Percentiles rank a stretch among this genome's conserved stretches.
These are phyloP conservation scores for Primulina huaijiensis DNA, from an alignment of 257 asterid genomes.

Conservation along the genomic window DNA sequence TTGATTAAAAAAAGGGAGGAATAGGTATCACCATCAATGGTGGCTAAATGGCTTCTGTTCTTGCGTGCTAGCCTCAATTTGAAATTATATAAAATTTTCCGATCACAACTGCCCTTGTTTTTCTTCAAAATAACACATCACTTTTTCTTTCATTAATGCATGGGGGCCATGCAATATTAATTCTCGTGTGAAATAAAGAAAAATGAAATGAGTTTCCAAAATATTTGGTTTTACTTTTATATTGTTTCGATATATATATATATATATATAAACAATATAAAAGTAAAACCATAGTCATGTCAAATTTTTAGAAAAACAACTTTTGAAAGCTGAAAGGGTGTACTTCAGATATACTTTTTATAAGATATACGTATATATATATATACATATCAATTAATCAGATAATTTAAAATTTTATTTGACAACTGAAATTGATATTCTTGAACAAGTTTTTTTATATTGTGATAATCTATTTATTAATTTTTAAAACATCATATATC, in stretches of 20 bases:
- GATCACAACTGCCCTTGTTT: conserved; percentile 28
- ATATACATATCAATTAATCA: no score
- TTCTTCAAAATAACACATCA: conserved; percentile 31
- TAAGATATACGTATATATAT: no score
- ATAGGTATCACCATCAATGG: conserved; percentile 34
- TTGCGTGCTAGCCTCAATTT: conserved; percentile 42
- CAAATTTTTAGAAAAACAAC: background rate
- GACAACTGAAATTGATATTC: no score
- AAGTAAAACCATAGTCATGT: no score
- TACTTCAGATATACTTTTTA: no score
- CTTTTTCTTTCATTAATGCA: conserved; percentile 47
- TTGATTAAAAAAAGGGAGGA: conserved; percentile 8
- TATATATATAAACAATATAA: no score
- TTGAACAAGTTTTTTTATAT: no score
- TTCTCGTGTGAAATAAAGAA: conserved; percentile 35
- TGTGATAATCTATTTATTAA: no score
- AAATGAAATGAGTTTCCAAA: background rate
- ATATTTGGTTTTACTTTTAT: background rate
- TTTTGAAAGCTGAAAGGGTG: background rate
- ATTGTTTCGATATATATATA: no score
- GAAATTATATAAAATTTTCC: conserved; percentile 27
- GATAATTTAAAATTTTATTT: no score
- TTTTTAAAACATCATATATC: no score
- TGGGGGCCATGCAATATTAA: conserved; percentile 61
- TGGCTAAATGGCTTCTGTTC: conserved; percentile 32